A percentile compares a stretch with the other conserved stretches of the same genome.
Evolutionary conservation across 441 rosid genomes (phyloP).

Genomic region (Cnidoscolus chayamansa): DNA sequence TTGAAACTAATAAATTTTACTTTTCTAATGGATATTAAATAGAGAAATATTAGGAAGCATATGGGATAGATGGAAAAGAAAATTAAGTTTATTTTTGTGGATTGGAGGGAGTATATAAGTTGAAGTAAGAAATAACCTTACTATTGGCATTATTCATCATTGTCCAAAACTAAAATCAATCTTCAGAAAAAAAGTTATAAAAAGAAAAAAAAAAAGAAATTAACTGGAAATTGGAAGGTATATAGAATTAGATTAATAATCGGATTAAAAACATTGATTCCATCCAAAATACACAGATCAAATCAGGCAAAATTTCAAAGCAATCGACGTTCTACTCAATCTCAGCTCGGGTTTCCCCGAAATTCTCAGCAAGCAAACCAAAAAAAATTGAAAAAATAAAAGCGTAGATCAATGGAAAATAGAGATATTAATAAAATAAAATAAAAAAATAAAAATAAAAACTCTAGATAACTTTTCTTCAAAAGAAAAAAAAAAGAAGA

Average conservation of each 20-base stretch:
- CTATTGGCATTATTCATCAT: neutral
- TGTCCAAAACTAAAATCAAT: neutral
- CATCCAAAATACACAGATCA: slow-evolving; percentile 17
- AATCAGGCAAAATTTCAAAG: slow-evolving; percentile 25
- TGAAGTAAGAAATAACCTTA: neutral
- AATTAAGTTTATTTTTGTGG: too few species aligned
- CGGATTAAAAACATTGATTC: neutral
- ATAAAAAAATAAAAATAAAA: slow-evolving; percentile 1
- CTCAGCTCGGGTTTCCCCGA: neutral
- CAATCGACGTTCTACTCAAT: neutral
- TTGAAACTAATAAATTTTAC: too few species aligned
- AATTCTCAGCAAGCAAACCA: neutral
- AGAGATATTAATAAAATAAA: neutral
- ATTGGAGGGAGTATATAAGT: too few species aligned
- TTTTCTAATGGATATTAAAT: too few species aligned
- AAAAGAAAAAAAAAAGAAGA: neutral
- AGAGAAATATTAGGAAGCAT: too few species aligned
- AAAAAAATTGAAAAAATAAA: neutral
- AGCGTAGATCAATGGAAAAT: slow-evolving; percentile 14
- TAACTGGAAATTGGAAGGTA: slow-evolving; percentile 5
- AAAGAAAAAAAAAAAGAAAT: neutral
- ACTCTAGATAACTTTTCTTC: neutral
- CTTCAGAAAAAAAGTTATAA: too few species aligned
- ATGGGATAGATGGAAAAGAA: too few species aligned
- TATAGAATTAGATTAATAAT: neutral